Evolutionary conservation across 192 early-diverging fungal genomes (phyloP), one percentile per base, ranked within the genome.

Genomic region (Coemansia sp.): DNA sequence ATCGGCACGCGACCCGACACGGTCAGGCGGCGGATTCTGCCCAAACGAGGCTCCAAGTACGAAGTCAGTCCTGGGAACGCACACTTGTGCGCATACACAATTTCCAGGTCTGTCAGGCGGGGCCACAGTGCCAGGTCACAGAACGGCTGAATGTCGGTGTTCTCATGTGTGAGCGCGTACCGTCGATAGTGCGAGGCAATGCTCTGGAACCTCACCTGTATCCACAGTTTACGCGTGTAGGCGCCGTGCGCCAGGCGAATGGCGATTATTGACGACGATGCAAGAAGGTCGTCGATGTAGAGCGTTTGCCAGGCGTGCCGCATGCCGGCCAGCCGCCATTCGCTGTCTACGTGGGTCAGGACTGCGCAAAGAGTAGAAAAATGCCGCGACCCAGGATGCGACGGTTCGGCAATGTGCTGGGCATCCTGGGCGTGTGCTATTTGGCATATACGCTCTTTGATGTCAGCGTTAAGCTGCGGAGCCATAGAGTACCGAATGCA

Each of bases 241-340:
- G 19, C 47, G 21, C 62, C 73, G 31, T 67, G 53, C 0, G n/a
- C 9, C 0, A 11, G 10, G 30, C 60, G 71, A 1, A 57, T 59
- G 2, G 34, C 23, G n/a, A 41, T 9, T 7, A 74, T 43, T 1
- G 44, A 28, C 9, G 25, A 9, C 6, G 49, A 35, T 2, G 46
- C 23, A 8, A 55, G 39, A 0, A 36, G 20, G 38, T 63, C 58
- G 35, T 64, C 58, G 21, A 76, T n/a, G 15, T 65, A 62, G 5
- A 76, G 12, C 1, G 73, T 76, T 36, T 53, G 57, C 73, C 73
- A 76, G 36, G 66, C 73, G 25, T 76, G 48, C 25, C 62, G 67
- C 29, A 51, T 32, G 2, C 54, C 73, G 8, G 53, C 62, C 0
- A 12, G 50, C 7, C 73, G 66, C 73, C 73, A 76, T 9, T 48